These are phyloP conservation scores for Bondarzewia mesenterica DNA, from an alignment of 1,284 basidiomycete species.

Conservation along the genomic window DNA sequence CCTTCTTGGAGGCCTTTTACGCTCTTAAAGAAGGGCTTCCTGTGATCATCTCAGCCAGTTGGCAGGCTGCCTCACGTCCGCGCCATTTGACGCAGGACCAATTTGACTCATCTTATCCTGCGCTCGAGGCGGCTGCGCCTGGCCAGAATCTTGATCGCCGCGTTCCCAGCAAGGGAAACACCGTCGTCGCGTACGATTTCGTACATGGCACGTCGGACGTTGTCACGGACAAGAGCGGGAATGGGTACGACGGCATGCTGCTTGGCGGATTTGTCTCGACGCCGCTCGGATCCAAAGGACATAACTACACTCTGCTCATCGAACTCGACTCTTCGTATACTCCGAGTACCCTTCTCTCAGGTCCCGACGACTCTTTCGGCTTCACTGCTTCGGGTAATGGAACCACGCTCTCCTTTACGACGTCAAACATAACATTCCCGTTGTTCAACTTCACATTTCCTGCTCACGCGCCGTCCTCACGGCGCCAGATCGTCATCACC, in stretches of 20 bases:
- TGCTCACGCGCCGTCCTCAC: background rate
- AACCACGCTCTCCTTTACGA: conserved; percentile 18
- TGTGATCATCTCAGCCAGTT: conserved; percentile 19
- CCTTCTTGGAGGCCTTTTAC: conserved; percentile 22
- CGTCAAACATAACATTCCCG: conserved; percentile 17
- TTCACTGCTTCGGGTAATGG: conserved; percentile 6
- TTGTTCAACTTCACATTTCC: conserved; percentile 17
- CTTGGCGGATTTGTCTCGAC: conserved; percentile 15
- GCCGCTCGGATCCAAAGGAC: conserved; percentile 26
- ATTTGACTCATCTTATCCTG: conserved; percentile 18
- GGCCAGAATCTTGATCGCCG: conserved; percentile 23
- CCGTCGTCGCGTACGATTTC: conserved; percentile 15
- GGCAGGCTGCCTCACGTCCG: conserved; percentile 18
- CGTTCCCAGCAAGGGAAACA: conserved; percentile 13
- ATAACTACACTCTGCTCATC: conserved; percentile 25
- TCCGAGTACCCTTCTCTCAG: conserved; percentile 14
- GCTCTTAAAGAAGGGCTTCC: conserved; percentile 21
- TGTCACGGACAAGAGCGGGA: conserved; percentile 16
- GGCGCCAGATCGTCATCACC: conserved; percentile 14
- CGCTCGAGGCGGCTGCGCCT: conserved; percentile 20
- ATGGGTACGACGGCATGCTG: conserved; percentile 16
- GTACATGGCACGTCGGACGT: conserved; percentile 1
- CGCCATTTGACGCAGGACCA: conserved; percentile 18
- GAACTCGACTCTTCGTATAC: conserved; percentile 9
- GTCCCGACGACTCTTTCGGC: conserved; percentile 18